Evolutionary conservation across 495 filamentous ascomycete species (phyloP).

Genomic region (Penicillium samsonianum): DNA sequence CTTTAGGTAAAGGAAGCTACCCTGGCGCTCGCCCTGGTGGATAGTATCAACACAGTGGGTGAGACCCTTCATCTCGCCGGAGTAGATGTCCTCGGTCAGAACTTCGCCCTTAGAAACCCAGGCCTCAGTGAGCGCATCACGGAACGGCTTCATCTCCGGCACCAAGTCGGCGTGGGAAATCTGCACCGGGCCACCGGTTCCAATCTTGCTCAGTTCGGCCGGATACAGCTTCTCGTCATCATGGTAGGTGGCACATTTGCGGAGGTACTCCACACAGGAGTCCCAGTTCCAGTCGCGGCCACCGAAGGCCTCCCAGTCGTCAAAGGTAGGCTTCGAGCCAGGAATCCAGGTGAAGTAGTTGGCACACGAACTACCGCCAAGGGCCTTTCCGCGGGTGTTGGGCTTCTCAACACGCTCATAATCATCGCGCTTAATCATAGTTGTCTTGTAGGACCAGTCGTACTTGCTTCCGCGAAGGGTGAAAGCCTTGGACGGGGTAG

Average conservation of each 20-base stretch:
- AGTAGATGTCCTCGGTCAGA: conserved; percentile 56
- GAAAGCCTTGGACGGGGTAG: conserved; percentile 46
- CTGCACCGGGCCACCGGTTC: conserved; percentile 51
- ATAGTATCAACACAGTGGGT: conserved; percentile 57
- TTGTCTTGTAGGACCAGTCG: conserved; percentile 66
- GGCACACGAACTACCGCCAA: conserved; percentile 53
- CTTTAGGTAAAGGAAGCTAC: conserved; percentile 52
- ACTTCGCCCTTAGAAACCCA: conserved; percentile 56
- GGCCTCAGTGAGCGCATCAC: conserved; percentile 55
- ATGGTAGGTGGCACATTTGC: conserved; percentile 59
- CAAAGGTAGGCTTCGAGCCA: conserved; percentile 55
- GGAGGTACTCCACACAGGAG: conserved; percentile 48
- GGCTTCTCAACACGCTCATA: conserved; percentile 64
- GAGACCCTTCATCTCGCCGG: conserved; percentile 57
- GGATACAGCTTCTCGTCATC: conserved; percentile 47
- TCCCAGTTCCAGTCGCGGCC: conserved; percentile 61
- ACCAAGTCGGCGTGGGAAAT: conserved; percentile 58
- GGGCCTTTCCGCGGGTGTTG: conserved; percentile 56
- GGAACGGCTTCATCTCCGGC: conserved; percentile 55
- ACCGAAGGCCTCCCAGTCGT: conserved; percentile 58
- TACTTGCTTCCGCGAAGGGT: conserved; percentile 46
- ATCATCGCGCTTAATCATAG: conserved; percentile 61
- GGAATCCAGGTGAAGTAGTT: conserved; percentile 63
- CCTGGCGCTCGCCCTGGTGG: conserved; percentile 58
- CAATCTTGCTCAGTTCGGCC: conserved; percentile 49